These are phyloP conservation scores for Cicer bijugum DNA, from an alignment of 306 rosid genomes.

Conservation along the genomic window DNA sequence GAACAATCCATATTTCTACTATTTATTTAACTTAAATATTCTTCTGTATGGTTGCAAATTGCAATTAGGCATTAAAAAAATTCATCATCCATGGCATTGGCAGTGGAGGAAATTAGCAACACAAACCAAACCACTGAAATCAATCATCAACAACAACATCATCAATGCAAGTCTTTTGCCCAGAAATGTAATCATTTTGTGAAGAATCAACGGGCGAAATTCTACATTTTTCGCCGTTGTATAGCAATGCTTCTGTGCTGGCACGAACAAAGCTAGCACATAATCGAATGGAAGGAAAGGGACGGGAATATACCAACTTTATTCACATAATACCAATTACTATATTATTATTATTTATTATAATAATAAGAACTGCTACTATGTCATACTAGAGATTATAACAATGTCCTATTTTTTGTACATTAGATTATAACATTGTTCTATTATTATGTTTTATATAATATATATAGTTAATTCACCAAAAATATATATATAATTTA, in stretches of 20 bases:
- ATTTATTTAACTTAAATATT: background rate
- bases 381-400: background rate
- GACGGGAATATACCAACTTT: background rate
- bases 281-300: constrained; percentile 28
- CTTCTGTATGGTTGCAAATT: constrained; percentile 45
- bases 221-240: constrained; percentile 50
- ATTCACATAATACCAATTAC: background rate
- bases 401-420: too few species aligned
- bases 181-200: constrained; percentile 62
- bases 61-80: background rate
- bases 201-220: constrained; percentile 46
- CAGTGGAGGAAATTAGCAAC: constrained; percentile 48
- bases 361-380: background rate
- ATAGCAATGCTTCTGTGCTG: constrained; percentile 47
- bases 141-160: constrained; percentile 38
- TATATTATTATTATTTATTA: background rate
- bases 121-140: constrained; percentile 36
- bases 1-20: constrained; percentile 41
- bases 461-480: too few species aligned
- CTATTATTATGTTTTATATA: background rate
- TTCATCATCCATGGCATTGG: constrained; percentile 56
- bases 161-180: constrained; percentile 65
- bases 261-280: constrained; percentile 26
- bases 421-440: background rate
- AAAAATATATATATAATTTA: background rate